Conservation (phyloP, 2,329 filamentous ascomycete genomes). For the Emericellopsis cladophorae region DNA sequence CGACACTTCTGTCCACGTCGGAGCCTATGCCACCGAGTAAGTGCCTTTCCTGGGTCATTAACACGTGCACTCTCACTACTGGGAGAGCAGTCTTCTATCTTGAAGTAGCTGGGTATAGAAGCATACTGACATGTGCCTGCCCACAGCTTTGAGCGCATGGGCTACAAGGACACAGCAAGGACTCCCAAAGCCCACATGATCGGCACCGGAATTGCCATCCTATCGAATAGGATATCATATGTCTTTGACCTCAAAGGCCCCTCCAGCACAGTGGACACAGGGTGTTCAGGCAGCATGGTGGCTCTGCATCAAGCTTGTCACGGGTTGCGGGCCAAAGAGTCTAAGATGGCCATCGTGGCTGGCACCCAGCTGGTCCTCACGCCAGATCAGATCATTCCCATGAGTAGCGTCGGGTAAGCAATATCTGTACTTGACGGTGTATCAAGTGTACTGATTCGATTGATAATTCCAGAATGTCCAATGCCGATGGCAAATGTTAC, state of each 20-base stretch:
- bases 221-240: conserved; percentile 22
- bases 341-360: conserved; percentile 29
- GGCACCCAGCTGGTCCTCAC: conserved; percentile 17
- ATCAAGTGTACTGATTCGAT: not conserved
- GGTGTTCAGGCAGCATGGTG: conserved; percentile 22
- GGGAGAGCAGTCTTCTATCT: too few species aligned
- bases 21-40: conserved; percentile 20
- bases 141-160: not conserved
- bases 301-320: conserved; percentile 11
- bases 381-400: conserved; percentile 4
- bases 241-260: conserved; percentile 23
- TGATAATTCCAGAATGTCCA: not conserved
- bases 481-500: not conserved
- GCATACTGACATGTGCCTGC: not conserved
- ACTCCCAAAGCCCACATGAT: conserved; percentile 12
- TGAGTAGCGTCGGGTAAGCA: not conserved
- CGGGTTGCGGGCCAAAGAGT: conserved; percentile 29
- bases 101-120: not conserved
- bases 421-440: not conserved
- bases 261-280: conserved; percentile 19
- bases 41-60: conserved; percentile 5
- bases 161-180: conserved; percentile 1
- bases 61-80: not conserved
- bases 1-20: conserved; percentile 17
- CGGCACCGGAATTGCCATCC: conserved; percentile 13